phyloP scores from a whole-genome alignment of 345 rosid genomes.

The Corymbia maculata region DNA sequence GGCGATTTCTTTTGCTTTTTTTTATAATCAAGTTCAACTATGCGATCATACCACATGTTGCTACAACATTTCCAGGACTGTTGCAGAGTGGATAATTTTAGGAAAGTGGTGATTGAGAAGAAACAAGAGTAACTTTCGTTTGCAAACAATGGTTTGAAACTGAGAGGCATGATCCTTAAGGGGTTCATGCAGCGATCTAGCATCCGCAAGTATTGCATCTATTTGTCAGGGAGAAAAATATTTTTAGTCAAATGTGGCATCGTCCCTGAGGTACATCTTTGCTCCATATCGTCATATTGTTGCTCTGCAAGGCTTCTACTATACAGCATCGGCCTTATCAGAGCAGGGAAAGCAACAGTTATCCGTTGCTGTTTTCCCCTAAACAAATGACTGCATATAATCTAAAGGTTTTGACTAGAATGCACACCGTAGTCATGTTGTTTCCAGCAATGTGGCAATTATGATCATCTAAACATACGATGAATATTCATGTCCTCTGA shows the following conservation, averaged over 20 bases:
- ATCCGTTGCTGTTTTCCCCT: background rate
- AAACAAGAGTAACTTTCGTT: background rate
- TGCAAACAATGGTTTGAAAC: background rate
- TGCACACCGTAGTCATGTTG: background rate
- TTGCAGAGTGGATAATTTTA: background rate
- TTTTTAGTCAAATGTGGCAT: background rate
- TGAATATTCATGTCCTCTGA: too few species aligned
- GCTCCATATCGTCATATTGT: accelerated
- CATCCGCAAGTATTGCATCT: background rate
- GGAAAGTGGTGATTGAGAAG: background rate
- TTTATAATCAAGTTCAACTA: background rate
- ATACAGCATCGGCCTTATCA: background rate
- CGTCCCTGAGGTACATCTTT: background rate
- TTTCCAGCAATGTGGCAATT: background rate
- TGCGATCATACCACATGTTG: background rate
- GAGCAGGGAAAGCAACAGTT: background rate
- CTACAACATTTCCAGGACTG: background rate
- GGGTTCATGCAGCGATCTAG: background rate
- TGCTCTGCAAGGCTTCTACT: background rate
- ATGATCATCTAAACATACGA: background rate
- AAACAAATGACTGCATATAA: background rate
- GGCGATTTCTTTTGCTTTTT: background rate
- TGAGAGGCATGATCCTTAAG: background rate
- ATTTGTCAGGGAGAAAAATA: background rate
- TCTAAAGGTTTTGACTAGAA: background rate